A percentile compares a stretch with the other conserved stretches of the same genome.
These are phyloP conservation scores for Proteromonas lacertae DNA, from an alignment of 352 stramenopile genomes.

Conservation along the genomic window DNA sequence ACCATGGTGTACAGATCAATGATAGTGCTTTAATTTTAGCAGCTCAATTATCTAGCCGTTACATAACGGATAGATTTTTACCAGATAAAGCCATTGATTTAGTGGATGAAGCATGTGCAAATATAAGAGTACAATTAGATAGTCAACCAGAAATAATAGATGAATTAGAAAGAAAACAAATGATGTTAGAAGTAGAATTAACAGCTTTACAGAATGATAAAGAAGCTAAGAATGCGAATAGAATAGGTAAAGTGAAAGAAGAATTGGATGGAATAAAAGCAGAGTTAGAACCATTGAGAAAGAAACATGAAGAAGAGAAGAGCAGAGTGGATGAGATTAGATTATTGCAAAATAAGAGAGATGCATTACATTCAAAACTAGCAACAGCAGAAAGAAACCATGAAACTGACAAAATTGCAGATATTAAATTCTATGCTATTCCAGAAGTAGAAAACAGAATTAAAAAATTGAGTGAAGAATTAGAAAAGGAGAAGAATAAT, in stretches of 20 bases:
- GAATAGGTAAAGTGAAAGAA: conserved; percentile 40
- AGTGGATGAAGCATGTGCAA: conserved; percentile 54
- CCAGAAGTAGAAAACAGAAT: conserved; percentile 36
- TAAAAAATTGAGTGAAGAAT: conserved; percentile 12
- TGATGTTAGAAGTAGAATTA: conserved; percentile 76
- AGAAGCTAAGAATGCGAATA: conserved; percentile 56
- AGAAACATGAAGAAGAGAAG: conserved; percentile 12
- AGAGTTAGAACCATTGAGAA: not conserved
- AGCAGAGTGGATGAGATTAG: conserved; percentile 9
- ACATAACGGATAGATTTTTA: conserved; percentile 55
- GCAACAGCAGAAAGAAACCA: conserved; percentile 45
- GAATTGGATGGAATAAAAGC: too few species aligned
- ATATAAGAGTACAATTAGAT: conserved; percentile 54
- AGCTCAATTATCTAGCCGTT: conserved; percentile 58
- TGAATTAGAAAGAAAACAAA: conserved; percentile 51
- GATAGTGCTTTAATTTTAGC: conserved; percentile 63
- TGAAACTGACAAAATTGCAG: conserved; percentile 51
- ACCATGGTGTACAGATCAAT: conserved; percentile 72
- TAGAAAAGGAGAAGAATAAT: conserved; percentile 9
- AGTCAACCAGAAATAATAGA: conserved; percentile 76
- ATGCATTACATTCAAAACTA: conserved; percentile 44
- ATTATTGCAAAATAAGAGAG: conserved; percentile 21
- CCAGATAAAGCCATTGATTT: conserved; percentile 72
- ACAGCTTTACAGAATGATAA: conserved; percentile 65
- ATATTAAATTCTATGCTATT: conserved; percentile 69